These are phyloP conservation scores for Phlebiopsis flavidoalba DNA, from an alignment of 768 basidiomycete genomes.

Conservation along the genomic window DNA sequence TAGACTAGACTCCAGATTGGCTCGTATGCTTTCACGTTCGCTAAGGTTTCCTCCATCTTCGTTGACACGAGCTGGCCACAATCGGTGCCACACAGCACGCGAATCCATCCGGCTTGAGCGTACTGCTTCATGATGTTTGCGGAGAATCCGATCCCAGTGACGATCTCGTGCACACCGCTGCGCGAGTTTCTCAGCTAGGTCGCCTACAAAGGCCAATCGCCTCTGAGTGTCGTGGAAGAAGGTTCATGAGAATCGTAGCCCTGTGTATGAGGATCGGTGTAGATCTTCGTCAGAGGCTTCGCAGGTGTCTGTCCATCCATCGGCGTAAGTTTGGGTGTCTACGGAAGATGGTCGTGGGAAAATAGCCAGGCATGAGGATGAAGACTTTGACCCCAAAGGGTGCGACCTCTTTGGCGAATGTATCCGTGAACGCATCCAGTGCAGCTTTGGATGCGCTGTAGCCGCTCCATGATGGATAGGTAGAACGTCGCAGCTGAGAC, in stretches of 20 bases:
- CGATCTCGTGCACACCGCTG: slow-evolving; percentile 21
- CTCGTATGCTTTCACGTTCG: slow-evolving; percentile 19
- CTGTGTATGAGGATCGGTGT: slow-evolving; percentile 17
- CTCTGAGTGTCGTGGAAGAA: slow-evolving; percentile 2
- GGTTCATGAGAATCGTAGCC: slow-evolving; percentile 10
- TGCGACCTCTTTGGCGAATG: slow-evolving; percentile 21
- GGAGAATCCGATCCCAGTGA: slow-evolving; percentile 14
- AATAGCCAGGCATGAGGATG: slow-evolving; percentile 24
- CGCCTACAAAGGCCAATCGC: slow-evolving; percentile 18
- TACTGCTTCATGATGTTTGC: slow-evolving; percentile 10
- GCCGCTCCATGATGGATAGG: slow-evolving; percentile 16
- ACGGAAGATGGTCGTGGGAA: slow-evolving; percentile 22
- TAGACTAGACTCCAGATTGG: slow-evolving; percentile 22
- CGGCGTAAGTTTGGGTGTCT: neutral
- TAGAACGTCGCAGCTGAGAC: slow-evolving; percentile 14
- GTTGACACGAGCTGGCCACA: slow-evolving; percentile 15
- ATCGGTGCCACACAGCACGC: slow-evolving; percentile 22
- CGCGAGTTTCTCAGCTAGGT: slow-evolving; percentile 18
- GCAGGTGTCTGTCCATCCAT: neutral
- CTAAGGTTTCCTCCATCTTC: slow-evolving; percentile 15
- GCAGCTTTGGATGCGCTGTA: slow-evolving; percentile 26
- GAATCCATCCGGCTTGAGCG: slow-evolving; percentile 13
- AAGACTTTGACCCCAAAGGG: slow-evolving; percentile 23
- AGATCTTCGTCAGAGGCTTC: slow-evolving; percentile 6
- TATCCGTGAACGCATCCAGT: slow-evolving; percentile 21